Conservation (phyloP, 139 green algal species). For the Penium margaritaceum region DNA sequence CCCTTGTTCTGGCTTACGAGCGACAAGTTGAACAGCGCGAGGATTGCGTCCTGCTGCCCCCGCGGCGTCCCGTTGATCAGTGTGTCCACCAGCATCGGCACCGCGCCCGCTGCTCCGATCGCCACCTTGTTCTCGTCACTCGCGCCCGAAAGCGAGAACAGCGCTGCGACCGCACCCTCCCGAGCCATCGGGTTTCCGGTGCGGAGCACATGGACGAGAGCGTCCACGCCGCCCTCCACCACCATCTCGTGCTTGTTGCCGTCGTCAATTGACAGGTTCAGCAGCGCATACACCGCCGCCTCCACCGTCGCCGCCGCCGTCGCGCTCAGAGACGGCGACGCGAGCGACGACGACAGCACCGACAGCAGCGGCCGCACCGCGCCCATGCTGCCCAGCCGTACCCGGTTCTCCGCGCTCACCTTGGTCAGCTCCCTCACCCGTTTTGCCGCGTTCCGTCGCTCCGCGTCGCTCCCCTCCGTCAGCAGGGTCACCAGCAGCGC, state of each 20-base stretch:
- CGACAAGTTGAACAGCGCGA: conserved; percentile 34
- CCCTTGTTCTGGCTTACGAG: conserved; percentile 4
- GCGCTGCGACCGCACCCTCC: conserved; percentile 16
- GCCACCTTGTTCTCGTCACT: conserved; percentile 30
- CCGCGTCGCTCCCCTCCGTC: no score
- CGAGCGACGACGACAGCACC: not conserved
- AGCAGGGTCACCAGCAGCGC: no score
- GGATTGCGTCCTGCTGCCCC: conserved; percentile 15
- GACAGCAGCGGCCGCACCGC: conserved; percentile 11
- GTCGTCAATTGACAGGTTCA: conserved; percentile 40
- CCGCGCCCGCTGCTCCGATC: conserved; percentile 26
- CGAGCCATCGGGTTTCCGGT: not conserved
- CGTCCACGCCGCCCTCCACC: conserved; percentile 6
- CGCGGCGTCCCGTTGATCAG: not conserved
- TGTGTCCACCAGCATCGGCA: conserved; percentile 23
- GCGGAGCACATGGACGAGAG: conserved; percentile 18
- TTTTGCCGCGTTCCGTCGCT: no score
- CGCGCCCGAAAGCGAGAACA: conserved; percentile 29
- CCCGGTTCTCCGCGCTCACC: conserved; percentile 25
- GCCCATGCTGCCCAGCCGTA: not conserved
- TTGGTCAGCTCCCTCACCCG: conserved; percentile 29
- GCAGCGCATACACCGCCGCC: conserved; percentile 16
- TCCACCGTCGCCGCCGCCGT: conserved; percentile 13
- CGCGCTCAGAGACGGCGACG: conserved; percentile 5
- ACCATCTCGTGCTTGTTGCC: conserved; percentile 27